Conservation (phyloP, 1,284 basidiomycete species). For the Veloboletus limbatus region DNA sequence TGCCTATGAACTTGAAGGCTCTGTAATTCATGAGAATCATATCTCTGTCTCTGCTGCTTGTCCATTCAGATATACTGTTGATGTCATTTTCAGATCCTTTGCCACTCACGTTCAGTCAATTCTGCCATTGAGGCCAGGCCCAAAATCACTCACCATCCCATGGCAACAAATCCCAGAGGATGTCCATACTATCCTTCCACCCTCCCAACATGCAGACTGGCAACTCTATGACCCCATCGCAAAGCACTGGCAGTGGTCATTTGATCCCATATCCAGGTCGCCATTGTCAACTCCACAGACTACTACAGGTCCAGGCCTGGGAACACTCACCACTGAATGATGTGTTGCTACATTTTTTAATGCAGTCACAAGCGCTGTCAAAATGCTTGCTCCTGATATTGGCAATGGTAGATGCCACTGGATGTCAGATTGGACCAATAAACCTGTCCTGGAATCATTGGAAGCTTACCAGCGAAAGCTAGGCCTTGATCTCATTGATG, state of each 20-base stretch:
- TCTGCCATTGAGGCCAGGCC: too few species aligned
- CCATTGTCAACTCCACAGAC: background rate
- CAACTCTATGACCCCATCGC: background rate
- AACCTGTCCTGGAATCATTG: background rate
- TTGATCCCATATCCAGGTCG: background rate
- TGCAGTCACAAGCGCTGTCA: too few species aligned
- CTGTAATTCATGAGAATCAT: background rate
- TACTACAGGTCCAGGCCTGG: too few species aligned
- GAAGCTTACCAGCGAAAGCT: background rate
- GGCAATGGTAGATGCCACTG: background rate
- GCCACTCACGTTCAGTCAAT: background rate
- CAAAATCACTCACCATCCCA: background rate
- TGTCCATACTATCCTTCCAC: too few species aligned
- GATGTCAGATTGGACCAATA: slow-evolving; percentile 3
- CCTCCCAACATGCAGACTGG: background rate
- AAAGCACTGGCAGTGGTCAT: background rate
- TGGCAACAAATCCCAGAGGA: background rate
- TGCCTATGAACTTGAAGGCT: background rate
- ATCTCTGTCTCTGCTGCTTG: too few species aligned
- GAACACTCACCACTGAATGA: background rate
- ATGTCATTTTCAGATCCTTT: background rate
- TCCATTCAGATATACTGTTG: background rate
- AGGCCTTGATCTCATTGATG: background rate
- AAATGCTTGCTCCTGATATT: background rate
- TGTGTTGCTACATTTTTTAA: background rate